Conservation (phyloP, 768 basidiomycete species). For the Mycena vulgaris region DNA sequence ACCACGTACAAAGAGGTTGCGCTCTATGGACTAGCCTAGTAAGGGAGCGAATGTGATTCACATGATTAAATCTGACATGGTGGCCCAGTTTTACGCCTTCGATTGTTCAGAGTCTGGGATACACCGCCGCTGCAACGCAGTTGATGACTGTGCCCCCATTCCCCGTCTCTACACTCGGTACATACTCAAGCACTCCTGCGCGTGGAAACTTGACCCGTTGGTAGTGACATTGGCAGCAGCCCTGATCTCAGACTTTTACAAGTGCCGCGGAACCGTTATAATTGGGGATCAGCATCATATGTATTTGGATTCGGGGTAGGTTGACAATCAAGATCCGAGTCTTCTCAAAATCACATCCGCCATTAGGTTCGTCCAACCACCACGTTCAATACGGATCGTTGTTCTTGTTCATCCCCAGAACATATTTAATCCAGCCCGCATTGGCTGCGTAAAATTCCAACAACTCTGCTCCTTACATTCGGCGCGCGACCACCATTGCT, state of each 20-base stretch:
- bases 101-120: constrained; percentile 67
- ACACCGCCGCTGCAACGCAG: constrained; percentile 58
- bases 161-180: neutral
- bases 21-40: neutral
- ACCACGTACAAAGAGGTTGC: neutral
- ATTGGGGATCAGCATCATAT: neutral
- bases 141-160: constrained; percentile 59
- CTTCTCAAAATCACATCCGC: constrained; percentile 59
- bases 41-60: neutral
- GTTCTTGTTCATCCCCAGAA: constrained; percentile 68
- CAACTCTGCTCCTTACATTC: constrained; percentile 69
- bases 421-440: constrained; percentile 68
- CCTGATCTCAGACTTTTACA: neutral
- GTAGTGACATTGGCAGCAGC: neutral
- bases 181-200: too few relatives aligned
- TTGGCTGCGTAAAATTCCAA: constrained; percentile 74
- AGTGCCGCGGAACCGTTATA: neutral
- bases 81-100: constrained; percentile 67
- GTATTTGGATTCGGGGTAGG: neutral
- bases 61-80: neutral
- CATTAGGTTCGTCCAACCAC: constrained; percentile 58
- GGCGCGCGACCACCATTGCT: constrained; percentile 73
- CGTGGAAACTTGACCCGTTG: neutral
- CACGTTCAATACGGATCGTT: constrained; percentile 67
- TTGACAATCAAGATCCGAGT: too few relatives aligned